Percentiles rank a stretch among this genome's conserved stretches.
phyloP scores from a whole-genome alignment of 2,329 filamentous ascomycete genomes.

The Lecanicillium sp. region DNA sequence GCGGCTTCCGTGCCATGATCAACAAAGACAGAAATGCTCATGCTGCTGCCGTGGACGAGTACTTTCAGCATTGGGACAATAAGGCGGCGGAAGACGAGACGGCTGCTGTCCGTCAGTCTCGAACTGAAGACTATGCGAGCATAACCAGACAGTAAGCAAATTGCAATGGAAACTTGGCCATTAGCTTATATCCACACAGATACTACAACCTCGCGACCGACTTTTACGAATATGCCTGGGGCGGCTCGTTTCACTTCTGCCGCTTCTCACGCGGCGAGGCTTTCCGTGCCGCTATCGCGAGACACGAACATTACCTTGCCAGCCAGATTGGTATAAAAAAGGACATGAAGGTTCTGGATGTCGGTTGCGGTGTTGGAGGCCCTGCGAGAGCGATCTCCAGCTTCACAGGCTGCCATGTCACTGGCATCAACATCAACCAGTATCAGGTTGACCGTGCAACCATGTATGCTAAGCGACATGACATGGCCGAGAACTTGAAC shows the following conservation, averaged over 20 bases:
- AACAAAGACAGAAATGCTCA: constrained; percentile 68
- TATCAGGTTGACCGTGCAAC: constrained; percentile 91
- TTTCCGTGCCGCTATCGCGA: constrained; percentile 82
- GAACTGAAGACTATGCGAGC: constrained; percentile 78
- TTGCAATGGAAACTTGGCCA: background rate
- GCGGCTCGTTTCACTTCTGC: constrained; percentile 90
- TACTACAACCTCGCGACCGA: constrained; percentile 93
- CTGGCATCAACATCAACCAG: constrained; percentile 94
- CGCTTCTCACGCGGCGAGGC: constrained; percentile 78
- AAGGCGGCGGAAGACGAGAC: constrained; percentile 71
- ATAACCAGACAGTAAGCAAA: constrained; percentile 72
- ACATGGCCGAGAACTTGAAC: constrained; percentile 65
- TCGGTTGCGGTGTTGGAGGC: constrained; percentile 89
- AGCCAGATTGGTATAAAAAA: constrained; percentile 75
- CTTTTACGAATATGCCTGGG: constrained; percentile 92
- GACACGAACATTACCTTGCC: constrained; percentile 93
- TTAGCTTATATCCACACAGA: too few relatives aligned
- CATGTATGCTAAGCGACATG: constrained; percentile 71
- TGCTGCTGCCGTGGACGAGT: constrained; percentile 72
- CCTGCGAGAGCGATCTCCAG: constrained; percentile 92
- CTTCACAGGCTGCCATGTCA: constrained; percentile 79
- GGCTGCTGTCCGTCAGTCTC: constrained; percentile 56
- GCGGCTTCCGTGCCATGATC: constrained; percentile 73
- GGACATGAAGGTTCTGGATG: constrained; percentile 83
- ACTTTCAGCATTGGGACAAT: constrained; percentile 90